Evolutionary conservation across 176 grass and related monocot genomes (phyloP).

Genomic region (Oryza australiensis): DNA sequence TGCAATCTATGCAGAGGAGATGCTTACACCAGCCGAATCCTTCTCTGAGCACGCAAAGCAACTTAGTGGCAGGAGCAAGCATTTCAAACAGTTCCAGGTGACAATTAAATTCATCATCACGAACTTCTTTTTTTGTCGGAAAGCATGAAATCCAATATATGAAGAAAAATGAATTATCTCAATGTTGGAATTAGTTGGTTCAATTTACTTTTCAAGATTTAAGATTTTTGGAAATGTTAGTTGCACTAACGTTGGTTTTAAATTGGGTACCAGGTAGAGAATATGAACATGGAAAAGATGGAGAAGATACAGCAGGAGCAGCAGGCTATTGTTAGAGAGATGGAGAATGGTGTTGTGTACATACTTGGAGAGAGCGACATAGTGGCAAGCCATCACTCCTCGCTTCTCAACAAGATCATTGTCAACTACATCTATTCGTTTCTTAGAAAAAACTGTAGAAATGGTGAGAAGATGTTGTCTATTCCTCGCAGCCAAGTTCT

Average conservation of each 20-base stretch:
- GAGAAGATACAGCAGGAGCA: conserved; percentile 35
- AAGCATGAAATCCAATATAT: not conserved
- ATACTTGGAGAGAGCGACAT: conserved; percentile 45
- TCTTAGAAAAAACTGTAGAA: conserved; percentile 41
- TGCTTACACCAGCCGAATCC: conserved; percentile 13
- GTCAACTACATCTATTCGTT: conserved; percentile 46
- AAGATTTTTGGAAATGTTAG: not conserved
- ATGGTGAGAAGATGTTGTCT: conserved; percentile 35
- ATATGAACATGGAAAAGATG: conserved; percentile 31
- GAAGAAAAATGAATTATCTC: not conserved
- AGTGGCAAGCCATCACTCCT: conserved; percentile 37
- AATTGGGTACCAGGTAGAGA: conserved; percentile 9
- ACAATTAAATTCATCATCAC: not conserved
- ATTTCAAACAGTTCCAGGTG: conserved; percentile 25
- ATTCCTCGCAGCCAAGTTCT: conserved; percentile 40
- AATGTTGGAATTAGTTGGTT: not conserved
- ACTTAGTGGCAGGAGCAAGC: conserved; percentile 17
- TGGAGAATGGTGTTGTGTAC: conserved; percentile 44
- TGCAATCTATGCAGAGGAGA: conserved; percentile 14
- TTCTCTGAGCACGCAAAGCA: conserved; percentile 35
- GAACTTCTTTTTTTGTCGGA: not conserved
- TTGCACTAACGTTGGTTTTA: not conserved
- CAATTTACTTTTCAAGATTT: not conserved
- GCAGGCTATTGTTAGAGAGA: conserved; percentile 31
- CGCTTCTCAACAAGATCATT: conserved; percentile 26